Base-by-base conservation (phyloP, 1,284 basidiomycete genomes). In the Vanrija pseudolonga region DNA sequence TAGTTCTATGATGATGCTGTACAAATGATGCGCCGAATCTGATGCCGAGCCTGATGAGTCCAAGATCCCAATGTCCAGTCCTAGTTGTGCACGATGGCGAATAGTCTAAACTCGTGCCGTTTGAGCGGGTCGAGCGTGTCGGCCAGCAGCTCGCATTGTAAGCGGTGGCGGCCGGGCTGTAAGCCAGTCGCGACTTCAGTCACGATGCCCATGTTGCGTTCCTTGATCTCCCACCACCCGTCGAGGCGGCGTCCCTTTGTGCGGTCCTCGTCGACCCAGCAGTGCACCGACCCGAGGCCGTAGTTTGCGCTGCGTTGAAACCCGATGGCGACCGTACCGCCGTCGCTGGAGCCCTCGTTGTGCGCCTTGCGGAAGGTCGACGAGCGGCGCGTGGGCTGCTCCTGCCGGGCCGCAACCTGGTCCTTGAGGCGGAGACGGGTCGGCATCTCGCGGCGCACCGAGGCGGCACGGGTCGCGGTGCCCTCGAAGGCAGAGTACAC, bases 161-260 rank as follows among this genome's bases (percentile, higher is more conserved):
- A 53, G 1, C 56, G 62, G 56, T 73, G 68, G 41, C 43, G 49
- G 4, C 72, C 72, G 6, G 66, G 63, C 40, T 47, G 22, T 6
- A 73, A 50, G 7, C 56, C 63, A 5, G 56, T 59, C 11, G 64
- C 62, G 42, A 74, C 59, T 6, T 64, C 62, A 4, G 60, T 63
- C 11, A 69, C 66, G 44, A 68, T 65, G 37, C 66, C 70, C 66
- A 68, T 70, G 56, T 69, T 72, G 44, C 67, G 55, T 50, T 69
- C 68, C 40, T 61, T 58, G 40, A 66, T 58, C 14, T 60, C 55
- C 69, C 69, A 71, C 57, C 62, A 71, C 6, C 69, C 69, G 53
- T 71, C 67, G 4, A 69, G 53, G 24, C 56, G 37, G 20, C 36
- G 57, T 6, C 55, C 59, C 17, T 47, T n/a, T 19, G 50, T 37